Conservation (phyloP, 805 yeast species). For the Sugiyamaella smithiae region DNA sequence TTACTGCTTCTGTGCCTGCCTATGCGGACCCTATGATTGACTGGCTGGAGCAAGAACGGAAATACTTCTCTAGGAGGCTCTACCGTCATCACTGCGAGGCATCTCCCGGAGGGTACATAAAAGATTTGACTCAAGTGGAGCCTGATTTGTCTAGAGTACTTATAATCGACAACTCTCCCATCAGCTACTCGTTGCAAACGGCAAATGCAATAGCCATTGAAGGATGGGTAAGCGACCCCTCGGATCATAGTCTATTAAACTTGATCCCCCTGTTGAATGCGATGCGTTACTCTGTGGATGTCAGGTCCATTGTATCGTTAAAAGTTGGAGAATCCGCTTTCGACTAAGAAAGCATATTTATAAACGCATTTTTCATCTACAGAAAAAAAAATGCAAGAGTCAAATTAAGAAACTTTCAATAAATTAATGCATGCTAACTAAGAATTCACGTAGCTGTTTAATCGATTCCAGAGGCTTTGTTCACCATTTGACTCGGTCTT, state of each 20-base stretch:
- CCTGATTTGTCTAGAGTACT: conserved; percentile 66
- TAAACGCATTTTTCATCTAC: neutral
- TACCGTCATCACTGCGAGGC: conserved; percentile 78
- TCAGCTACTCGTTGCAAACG: conserved; percentile 68
- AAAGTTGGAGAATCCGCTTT: conserved; percentile 68
- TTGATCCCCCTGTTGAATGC: conserved; percentile 77
- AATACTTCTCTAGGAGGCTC: conserved; percentile 55
- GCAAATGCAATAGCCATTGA: conserved; percentile 90
- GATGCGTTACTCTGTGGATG: conserved; percentile 78
- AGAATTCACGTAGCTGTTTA: conserved; percentile 15
- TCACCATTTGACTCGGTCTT: neutral
- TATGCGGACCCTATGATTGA: conserved; percentile 97
- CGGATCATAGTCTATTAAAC: conserved; percentile 77
- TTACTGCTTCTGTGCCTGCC: conserved; percentile 91
- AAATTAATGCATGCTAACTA: conserved; percentile 5
- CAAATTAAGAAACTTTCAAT: no score
- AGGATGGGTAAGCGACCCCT: conserved; percentile 98
- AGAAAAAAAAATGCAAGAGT: no score
- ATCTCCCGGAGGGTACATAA: conserved; percentile 79
- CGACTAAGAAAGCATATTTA: conserved; percentile 17
- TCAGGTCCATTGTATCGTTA: conserved; percentile 70
- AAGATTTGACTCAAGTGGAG: conserved; percentile 55
- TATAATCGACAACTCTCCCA: conserved; percentile 90
- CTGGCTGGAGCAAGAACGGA: conserved; percentile 70
- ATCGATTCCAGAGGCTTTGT: conserved; percentile 16